A percentile compares a stretch with the other conserved stretches of the same genome.
Evolutionary conservation across 495 filamentous ascomycete species (phyloP).

Genomic region (Podospora sp.): DNA sequence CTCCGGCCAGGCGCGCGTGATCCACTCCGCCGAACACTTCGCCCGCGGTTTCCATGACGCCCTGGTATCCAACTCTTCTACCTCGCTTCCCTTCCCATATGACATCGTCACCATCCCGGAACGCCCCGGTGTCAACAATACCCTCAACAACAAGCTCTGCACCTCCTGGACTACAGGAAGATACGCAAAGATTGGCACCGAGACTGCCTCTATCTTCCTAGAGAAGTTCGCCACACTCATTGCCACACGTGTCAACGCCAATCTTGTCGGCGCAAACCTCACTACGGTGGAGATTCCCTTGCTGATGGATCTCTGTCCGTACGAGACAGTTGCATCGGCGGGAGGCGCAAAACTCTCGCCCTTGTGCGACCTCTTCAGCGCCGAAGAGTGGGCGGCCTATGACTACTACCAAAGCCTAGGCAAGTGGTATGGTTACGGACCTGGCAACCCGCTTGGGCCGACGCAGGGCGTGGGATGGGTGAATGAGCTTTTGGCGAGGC

Average conservation of each 20-base stretch:
- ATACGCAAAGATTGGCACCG: constrained; percentile 46
- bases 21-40: constrained; percentile 73
- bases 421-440: constrained; percentile 80
- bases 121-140: constrained; percentile 67
- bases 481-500: constrained; percentile 81
- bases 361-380: constrained; percentile 74
- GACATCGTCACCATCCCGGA: constrained; percentile 68
- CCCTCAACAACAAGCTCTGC: constrained; percentile 72
- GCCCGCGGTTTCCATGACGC: constrained; percentile 68
- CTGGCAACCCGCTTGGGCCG: constrained; percentile 73
- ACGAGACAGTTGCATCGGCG: constrained; percentile 64
- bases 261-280: constrained; percentile 45
- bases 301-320: constrained; percentile 87
- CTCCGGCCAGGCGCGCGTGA: constrained; percentile 69
- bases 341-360: constrained; percentile 45
- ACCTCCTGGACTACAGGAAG: constrained; percentile 59
- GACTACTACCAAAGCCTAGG: constrained; percentile 73
- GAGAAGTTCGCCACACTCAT: constrained; percentile 64
- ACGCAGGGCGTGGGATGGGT: constrained; percentile 83
- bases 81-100: constrained; percentile 50
- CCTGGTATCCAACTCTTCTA: constrained; percentile 47
- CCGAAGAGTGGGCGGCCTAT: constrained; percentile 70
- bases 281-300: constrained; percentile 56
- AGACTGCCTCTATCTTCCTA: constrained; percentile 56
- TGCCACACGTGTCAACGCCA: constrained; percentile 59